phyloP scores from a whole-genome alignment of 2,329 filamentous ascomycete genomes.

The Cordyceps tenuipes region DNA sequence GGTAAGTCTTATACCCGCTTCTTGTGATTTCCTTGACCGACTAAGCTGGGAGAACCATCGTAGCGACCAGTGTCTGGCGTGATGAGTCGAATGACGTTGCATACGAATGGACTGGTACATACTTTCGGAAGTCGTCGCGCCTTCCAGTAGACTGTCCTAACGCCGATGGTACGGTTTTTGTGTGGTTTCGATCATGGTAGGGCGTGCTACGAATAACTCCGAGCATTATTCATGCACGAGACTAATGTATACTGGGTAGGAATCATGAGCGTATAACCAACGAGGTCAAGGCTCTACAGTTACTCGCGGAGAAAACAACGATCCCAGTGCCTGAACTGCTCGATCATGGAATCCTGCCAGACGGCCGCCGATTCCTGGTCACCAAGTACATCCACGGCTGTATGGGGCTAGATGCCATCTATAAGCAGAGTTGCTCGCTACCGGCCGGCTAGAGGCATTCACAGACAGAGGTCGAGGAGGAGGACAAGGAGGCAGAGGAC shows the following conservation, averaged over 20 bases:
- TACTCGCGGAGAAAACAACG: not conserved
- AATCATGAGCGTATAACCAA: slow-evolving; percentile 14
- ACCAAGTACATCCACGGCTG: slow-evolving; percentile 10
- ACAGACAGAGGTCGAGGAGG: not conserved
- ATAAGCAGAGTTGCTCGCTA: not conserved
- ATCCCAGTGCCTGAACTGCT: slow-evolving; percentile 12
- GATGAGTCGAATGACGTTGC: not conserved
- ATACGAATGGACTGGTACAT: not conserved
- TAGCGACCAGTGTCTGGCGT: not conserved
- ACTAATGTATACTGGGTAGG: not conserved
- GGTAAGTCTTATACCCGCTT: not conserved
- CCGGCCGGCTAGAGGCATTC: not conserved
- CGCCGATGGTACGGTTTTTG: not conserved
- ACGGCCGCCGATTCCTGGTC: slow-evolving; percentile 12
- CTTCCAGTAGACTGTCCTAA: not conserved
- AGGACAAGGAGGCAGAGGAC: no score
- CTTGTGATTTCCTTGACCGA: not conserved
- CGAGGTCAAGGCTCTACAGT: slow-evolving; percentile 12
- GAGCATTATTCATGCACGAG: not conserved
- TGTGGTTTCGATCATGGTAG: not conserved
- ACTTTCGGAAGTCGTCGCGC: not conserved
- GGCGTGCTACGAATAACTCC: not conserved
- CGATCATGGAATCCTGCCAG: slow-evolving; percentile 4
- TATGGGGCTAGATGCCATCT: not conserved
- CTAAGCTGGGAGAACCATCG: not conserved